Evolutionary conservation across 495 filamentous ascomycete genomes (phyloP).

Genomic region (Penicillium canariense): DNA sequence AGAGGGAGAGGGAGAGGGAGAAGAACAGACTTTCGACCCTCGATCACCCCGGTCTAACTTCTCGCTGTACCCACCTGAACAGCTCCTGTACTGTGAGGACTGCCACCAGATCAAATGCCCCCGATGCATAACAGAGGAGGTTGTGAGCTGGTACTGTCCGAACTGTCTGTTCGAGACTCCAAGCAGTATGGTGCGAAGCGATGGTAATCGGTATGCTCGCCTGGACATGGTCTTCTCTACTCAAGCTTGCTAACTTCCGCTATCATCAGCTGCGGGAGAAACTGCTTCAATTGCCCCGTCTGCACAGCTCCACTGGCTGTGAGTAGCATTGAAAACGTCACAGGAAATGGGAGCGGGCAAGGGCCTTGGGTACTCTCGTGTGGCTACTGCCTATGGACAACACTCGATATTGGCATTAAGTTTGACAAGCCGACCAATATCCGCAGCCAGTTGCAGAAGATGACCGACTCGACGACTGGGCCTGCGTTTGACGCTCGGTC

Average conservation of each 20-base stretch:
- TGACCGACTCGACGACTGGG: slow-evolving; percentile 30
- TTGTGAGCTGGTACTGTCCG: slow-evolving; percentile 93
- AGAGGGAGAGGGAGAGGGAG: slow-evolving; percentile 59
- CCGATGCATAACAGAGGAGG: slow-evolving; percentile 86
- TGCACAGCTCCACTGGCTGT: slow-evolving; percentile 81
- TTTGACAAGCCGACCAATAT: slow-evolving; percentile 87
- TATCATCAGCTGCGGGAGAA: slow-evolving; percentile 74
- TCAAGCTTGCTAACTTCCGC: slow-evolving; percentile 12
- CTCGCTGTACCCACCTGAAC: slow-evolving; percentile 89
- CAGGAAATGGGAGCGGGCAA: slow-evolving; percentile 37
- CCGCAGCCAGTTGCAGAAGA: slow-evolving; percentile 66
- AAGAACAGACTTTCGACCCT: slow-evolving; percentile 83
- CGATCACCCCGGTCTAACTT: slow-evolving; percentile 79
- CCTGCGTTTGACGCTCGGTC: slow-evolving; percentile 25
- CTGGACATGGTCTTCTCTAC: neutral
- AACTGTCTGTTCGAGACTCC: slow-evolving; percentile 94
- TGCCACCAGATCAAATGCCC: slow-evolving; percentile 94
- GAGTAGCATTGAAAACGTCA: slow-evolving; percentile 56
- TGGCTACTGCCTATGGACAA: slow-evolving; percentile 88
- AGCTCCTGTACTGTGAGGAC: slow-evolving; percentile 92
- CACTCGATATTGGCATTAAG: slow-evolving; percentile 81
- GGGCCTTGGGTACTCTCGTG: slow-evolving; percentile 81
- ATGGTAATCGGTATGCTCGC: slow-evolving; percentile 78
- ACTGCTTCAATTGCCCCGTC: slow-evolving; percentile 90
- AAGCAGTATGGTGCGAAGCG: slow-evolving; percentile 81